These are phyloP conservation scores for Zasmidium cellare DNA, from an alignment of 2,329 filamentous ascomycete genomes.

Conservation along the genomic window DNA sequence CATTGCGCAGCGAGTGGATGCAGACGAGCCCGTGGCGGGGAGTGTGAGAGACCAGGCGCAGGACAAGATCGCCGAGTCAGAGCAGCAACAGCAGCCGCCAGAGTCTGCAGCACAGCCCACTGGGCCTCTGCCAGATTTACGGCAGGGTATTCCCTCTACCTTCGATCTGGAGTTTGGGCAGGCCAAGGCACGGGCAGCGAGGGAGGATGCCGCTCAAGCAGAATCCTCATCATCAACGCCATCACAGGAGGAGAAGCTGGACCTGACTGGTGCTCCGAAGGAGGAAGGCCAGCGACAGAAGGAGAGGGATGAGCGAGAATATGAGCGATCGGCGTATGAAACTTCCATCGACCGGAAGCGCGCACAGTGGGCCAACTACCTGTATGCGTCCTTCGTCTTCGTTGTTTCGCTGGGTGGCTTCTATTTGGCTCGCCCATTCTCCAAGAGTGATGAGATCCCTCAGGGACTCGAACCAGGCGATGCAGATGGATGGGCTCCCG, in stretches of 20 bases:
- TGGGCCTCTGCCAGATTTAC: conserved; percentile 81
- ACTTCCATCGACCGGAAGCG: conserved; percentile 86
- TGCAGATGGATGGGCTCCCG: conserved; percentile 75
- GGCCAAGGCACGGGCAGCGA: conserved; percentile 34
- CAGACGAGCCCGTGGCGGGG: conserved; percentile 31
- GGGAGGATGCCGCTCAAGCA: conserved; percentile 19
- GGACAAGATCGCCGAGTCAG: conserved; percentile 29
- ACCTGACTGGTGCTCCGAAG: conserved; percentile 29
- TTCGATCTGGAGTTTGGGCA: conserved; percentile 71
- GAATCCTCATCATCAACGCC: too few relatives aligned
- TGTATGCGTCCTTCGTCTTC: conserved; percentile 64
- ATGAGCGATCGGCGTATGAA: conserved; percentile 79
- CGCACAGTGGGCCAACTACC: conserved; percentile 71
- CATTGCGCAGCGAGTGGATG: conserved; percentile 30
- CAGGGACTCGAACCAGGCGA: conserved; percentile 60
- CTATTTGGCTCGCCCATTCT: conserved; percentile 86
- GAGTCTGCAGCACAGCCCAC: conserved; percentile 25
- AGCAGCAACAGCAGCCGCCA: conserved; percentile 22
- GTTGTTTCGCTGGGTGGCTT: conserved; percentile 60
- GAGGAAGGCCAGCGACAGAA: conserved; percentile 30
- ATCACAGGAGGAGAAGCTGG: conserved; percentile 29
- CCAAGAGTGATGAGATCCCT: conserved; percentile 66
- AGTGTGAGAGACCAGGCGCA: conserved; percentile 27
- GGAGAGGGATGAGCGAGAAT: conserved; percentile 60
- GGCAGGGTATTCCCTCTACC: conserved; percentile 92